These are phyloP conservation scores for Pascua sp. DNA, from an alignment of 1,284 basidiomycete species.

Conservation along the genomic window DNA sequence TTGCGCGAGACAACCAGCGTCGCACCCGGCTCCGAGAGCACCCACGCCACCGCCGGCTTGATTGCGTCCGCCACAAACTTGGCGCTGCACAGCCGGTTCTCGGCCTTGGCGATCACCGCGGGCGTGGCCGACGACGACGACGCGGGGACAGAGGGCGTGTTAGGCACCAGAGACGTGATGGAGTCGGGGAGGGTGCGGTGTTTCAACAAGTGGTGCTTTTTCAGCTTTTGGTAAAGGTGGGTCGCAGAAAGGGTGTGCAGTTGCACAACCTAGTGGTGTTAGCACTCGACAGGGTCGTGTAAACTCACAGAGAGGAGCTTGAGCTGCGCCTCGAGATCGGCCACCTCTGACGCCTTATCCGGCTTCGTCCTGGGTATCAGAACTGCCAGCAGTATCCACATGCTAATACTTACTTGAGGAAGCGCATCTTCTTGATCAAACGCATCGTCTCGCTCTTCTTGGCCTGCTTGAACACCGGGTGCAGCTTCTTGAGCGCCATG, in stretches of 20 bases:
- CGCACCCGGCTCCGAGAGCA: slow-evolving; percentile 40
- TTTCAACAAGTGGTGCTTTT: slow-evolving; percentile 61
- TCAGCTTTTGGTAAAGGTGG: slow-evolving; percentile 66
- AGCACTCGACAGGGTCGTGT: too few relatives aligned
- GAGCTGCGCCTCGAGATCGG: slow-evolving; percentile 63
- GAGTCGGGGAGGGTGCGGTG: slow-evolving; percentile 36
- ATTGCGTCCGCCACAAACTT: slow-evolving; percentile 68
- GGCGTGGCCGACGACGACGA: slow-evolving; percentile 44
- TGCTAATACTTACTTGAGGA: slow-evolving; percentile 55
- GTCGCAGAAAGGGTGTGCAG: slow-evolving; percentile 61
- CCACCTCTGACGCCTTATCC: slow-evolving; percentile 49
- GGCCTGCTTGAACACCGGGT: slow-evolving; percentile 62
- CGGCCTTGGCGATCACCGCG: slow-evolving; percentile 60
- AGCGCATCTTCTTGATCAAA: slow-evolving; percentile 76
- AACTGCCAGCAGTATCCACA: background rate
- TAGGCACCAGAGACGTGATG: slow-evolving; percentile 38
- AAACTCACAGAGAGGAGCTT: slow-evolving; percentile 60
- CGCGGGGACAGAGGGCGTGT: slow-evolving; percentile 10
- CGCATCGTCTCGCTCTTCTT: slow-evolving; percentile 79
- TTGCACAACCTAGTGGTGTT: slow-evolving; percentile 44
- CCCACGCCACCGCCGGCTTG: slow-evolving; percentile 55
- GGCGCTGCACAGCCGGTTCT: slow-evolving; percentile 70
- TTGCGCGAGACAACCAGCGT: slow-evolving; percentile 31
- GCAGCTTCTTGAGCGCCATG: slow-evolving; percentile 44
- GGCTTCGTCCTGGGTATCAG: slow-evolving; percentile 43